A percentile compares a stretch with the other conserved stretches of the same genome.
Evolutionary conservation across 2,329 filamentous ascomycete genomes (phyloP).

Genomic region (Penicillium italicum): DNA sequence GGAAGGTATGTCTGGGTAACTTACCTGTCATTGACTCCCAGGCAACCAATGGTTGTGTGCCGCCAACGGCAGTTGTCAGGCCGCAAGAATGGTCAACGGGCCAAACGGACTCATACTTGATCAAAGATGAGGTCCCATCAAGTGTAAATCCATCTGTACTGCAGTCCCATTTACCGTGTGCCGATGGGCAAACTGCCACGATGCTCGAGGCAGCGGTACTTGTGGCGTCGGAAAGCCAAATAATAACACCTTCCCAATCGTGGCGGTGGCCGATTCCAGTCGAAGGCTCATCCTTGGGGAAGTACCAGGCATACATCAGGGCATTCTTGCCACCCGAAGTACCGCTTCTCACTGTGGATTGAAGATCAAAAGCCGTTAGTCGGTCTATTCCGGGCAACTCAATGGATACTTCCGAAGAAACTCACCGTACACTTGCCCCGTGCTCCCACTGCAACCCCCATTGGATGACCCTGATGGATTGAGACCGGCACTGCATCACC

Average conservation of each 20-base stretch:
- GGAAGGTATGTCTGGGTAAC: neutral
- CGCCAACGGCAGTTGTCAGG: slow-evolving; percentile 41
- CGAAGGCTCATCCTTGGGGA: slow-evolving; percentile 48
- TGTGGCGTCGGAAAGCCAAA: slow-evolving; percentile 47
- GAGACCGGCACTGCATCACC: slow-evolving; percentile 42
- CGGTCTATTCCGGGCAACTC: no score
- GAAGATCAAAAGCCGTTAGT: neutral
- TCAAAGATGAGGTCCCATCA: slow-evolving; percentile 44
- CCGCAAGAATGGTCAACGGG: slow-evolving; percentile 49
- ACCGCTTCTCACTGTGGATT: slow-evolving; percentile 35
- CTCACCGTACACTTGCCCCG: slow-evolving; percentile 49
- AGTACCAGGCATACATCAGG: slow-evolving; percentile 54
- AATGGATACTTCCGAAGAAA: neutral
- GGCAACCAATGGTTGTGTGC: slow-evolving; percentile 47
- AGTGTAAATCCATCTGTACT: slow-evolving; percentile 41
- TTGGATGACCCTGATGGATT: slow-evolving; percentile 38
- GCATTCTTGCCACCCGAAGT: slow-evolving; percentile 44
- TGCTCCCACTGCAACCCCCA: slow-evolving; percentile 43
- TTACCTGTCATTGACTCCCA: slow-evolving; percentile 48
- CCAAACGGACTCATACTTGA: slow-evolving; percentile 50
- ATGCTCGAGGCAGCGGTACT: slow-evolving; percentile 41
- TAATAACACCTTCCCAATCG: slow-evolving; percentile 55
- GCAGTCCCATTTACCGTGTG: slow-evolving; percentile 50
- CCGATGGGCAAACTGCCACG: slow-evolving; percentile 51
- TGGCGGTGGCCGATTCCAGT: slow-evolving; percentile 51